A percentile compares a stretch with the other conserved stretches of the same genome.
These are phyloP conservation scores for Ganoderma boninense DNA, from an alignment of 1,284 basidiomycete species.

Conservation along the genomic window DNA sequence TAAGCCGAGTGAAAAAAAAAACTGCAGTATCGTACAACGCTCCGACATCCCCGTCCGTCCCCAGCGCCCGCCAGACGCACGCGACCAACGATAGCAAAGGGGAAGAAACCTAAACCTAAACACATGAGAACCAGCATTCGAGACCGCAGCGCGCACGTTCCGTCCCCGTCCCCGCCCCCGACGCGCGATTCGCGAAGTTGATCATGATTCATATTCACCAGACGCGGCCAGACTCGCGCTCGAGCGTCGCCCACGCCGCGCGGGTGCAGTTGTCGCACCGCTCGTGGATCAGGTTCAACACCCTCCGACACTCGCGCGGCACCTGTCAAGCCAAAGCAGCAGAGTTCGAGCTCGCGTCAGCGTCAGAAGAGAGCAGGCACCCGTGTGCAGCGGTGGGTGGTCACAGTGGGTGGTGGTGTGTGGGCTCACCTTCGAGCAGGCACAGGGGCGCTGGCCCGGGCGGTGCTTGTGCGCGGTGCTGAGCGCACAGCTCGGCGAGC, in stretches of 20 bases:
- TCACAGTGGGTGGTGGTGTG: not conserved
- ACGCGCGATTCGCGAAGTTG: not conserved
- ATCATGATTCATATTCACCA: constrained; percentile 25
- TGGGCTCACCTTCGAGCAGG: constrained; percentile 38
- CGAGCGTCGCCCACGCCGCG: constrained; percentile 41
- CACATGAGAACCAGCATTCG: too few species aligned
- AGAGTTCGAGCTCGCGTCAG: not conserved
- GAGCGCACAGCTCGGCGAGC: constrained; percentile 39
- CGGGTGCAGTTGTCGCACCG: constrained; percentile 40
- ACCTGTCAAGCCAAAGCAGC: constrained; percentile 28
- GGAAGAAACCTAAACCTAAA: too few species aligned
- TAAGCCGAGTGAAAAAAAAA: not conserved
- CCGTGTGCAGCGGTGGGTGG: not conserved
- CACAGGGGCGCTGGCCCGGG: constrained; percentile 34
- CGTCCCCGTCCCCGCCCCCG: not conserved
- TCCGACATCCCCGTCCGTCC: not conserved
- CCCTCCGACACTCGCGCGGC: constrained; percentile 38
- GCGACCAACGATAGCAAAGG: not conserved
- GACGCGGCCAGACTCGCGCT: constrained; percentile 37
- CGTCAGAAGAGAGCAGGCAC: not conserved
- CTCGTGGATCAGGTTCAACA: constrained; percentile 42
- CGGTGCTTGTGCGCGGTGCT: constrained; percentile 42
- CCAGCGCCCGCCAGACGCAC: not conserved
- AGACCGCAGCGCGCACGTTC: not conserved
- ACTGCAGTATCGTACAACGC: not conserved